Evolutionary conservation across 2,329 filamentous ascomycete genomes (phyloP).

Genomic region (Thielaviopsis punctulata): DNA sequence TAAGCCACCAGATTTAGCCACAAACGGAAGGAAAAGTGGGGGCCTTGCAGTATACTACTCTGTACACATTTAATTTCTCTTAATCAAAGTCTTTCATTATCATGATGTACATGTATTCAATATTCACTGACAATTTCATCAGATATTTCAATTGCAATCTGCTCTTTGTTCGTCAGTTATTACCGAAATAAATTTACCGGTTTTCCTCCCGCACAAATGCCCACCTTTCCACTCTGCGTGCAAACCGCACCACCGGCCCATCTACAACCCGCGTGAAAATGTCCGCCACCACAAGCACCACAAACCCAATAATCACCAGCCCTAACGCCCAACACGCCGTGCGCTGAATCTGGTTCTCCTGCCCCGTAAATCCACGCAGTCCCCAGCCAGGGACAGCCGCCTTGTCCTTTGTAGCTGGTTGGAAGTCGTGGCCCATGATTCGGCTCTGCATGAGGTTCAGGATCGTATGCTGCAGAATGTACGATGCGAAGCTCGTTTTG

Average conservation of each 20-base stretch:
- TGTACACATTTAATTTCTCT: too few relatives aligned
- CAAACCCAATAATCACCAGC: constrained; percentile 4
- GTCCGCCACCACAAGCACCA: constrained; percentile 7
- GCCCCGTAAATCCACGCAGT: constrained; percentile 1
- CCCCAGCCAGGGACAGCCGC: constrained; percentile 9
- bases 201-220: neutral
- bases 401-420: neutral
- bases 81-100: too few relatives aligned
- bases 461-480: constrained; percentile 32
- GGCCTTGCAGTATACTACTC: too few relatives aligned
- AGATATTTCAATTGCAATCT: too few relatives aligned
- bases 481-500: constrained; percentile 41
- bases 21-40: too few relatives aligned
- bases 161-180: too few relatives aligned
- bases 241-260: constrained; percentile 6
- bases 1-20: too few relatives aligned
- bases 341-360: constrained; percentile 1
- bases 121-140: too few relatives aligned
- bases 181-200: too few relatives aligned
- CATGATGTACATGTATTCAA: too few relatives aligned
- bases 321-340: constrained; percentile 6
- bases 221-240: constrained; percentile 1
- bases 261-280: constrained; percentile 9
- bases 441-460: constrained; percentile 9
- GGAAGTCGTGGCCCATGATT: neutral